A percentile compares a stretch with the other conserved stretches of the same genome.
phyloP scores from a whole-genome alignment of 2,329 filamentous ascomycete species.

The Hypomyces rosellus region DNA sequence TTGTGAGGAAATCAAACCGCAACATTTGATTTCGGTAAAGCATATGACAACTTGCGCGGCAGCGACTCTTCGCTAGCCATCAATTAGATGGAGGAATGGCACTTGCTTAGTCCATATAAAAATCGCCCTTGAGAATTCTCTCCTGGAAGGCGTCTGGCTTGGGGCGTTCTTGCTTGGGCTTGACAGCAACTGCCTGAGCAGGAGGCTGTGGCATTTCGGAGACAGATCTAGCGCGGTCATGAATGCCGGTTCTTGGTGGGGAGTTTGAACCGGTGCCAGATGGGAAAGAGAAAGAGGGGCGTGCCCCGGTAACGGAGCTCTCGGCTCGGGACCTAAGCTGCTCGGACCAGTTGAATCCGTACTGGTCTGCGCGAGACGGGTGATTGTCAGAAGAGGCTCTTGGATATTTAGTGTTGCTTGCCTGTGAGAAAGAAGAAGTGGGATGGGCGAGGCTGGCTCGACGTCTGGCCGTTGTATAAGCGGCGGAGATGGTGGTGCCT shows the following conservation, averaged over 20 bases:
- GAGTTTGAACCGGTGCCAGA: constrained; percentile 35
- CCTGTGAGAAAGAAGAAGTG: constrained; percentile 39
- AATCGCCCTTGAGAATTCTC: constrained; percentile 93
- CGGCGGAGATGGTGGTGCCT: constrained; percentile 26
- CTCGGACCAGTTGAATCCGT: constrained; percentile 93
- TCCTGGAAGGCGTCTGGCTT: constrained; percentile 96
- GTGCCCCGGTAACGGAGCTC: constrained; percentile 58
- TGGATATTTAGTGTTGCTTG: constrained; percentile 52
- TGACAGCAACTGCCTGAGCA: constrained; percentile 40
- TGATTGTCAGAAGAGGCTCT: constrained; percentile 60
- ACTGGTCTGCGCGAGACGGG: constrained; percentile 63
- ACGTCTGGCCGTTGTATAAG: constrained; percentile 28
- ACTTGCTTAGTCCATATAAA: constrained; percentile 77
- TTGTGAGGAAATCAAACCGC: too few relatives aligned
- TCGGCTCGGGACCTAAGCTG: constrained; percentile 89
- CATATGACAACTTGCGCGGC: too few relatives aligned
- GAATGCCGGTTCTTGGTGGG: constrained; percentile 33
- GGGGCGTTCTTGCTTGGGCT: constrained; percentile 42
- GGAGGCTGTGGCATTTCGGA: constrained; percentile 56
- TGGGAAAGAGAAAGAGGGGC: constrained; percentile 54
- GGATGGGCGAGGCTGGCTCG: constrained; percentile 30
- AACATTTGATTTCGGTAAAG: too few relatives aligned
- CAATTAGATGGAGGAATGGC: too few relatives aligned
- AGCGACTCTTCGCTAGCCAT: too few relatives aligned
- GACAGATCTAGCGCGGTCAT: constrained; percentile 66